phyloP scores from a whole-genome alignment of 2,329 filamentous ascomycete species.

The Cladobotryum mycophilum region DNA sequence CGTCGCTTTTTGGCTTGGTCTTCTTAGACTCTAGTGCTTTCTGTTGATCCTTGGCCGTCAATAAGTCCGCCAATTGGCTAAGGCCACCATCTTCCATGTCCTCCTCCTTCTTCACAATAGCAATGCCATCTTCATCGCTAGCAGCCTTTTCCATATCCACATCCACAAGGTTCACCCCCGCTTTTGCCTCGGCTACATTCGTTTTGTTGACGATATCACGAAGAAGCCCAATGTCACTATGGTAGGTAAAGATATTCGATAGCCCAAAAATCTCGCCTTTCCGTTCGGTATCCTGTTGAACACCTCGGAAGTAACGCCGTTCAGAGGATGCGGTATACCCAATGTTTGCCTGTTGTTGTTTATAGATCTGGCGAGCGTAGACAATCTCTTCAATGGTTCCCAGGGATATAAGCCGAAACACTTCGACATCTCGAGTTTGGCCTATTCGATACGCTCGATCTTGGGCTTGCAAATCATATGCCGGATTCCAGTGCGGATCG shows the following conservation, averaged over 20 bases:
- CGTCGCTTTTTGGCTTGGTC: conserved; percentile 53
- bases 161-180: conserved; percentile 73
- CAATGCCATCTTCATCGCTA: conserved; percentile 44
- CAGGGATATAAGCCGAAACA: conserved; percentile 83
- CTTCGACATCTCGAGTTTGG: conserved; percentile 86
- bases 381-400: conserved; percentile 97
- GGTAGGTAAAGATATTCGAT: conserved; percentile 77
- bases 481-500: conserved; percentile 96
- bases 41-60: conserved; percentile 42
- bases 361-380: conserved; percentile 96
- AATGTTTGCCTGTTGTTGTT: conserved; percentile 97
- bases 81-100: conserved; percentile 57
- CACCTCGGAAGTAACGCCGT: conserved; percentile 89
- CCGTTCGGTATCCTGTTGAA: conserved; percentile 74
- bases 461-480: conserved; percentile 91
- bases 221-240: conserved; percentile 71
- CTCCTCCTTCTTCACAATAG: conserved; percentile 39
- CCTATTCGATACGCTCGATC: conserved; percentile 95
- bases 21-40: conserved; percentile 28
- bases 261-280: conserved; percentile 95
- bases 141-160: conserved; percentile 62
- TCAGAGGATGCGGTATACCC: conserved; percentile 91
- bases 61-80: conserved; percentile 59
- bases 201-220: conserved; percentile 98
- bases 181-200: conserved; percentile 88